phyloP scores from a whole-genome alignment of 2,329 filamentous ascomycete genomes.

The Colletotrichum lindemuthianum region DNA sequence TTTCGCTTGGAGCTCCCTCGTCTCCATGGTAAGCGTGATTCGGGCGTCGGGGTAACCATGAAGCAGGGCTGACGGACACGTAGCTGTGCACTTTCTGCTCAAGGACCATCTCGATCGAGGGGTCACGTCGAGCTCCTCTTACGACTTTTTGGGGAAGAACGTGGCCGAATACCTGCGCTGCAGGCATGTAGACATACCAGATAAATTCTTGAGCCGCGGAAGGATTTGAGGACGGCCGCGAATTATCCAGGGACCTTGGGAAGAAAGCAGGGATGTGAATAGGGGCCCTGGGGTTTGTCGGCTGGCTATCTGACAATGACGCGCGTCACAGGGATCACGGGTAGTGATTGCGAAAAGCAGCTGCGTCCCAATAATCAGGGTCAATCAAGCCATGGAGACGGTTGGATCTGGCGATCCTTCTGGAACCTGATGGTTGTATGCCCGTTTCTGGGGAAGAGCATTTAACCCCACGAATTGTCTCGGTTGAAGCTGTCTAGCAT shows the following conservation, averaged over 20 bases:
- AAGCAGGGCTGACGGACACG: neutral
- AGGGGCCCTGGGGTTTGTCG: neutral
- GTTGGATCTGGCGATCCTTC: neutral
- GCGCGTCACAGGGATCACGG: neutral
- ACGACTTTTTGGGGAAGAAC: slow-evolving; percentile 47
- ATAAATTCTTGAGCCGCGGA: slow-evolving; percentile 41
- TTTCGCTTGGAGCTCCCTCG: slow-evolving; percentile 57
- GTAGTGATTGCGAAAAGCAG: neutral
- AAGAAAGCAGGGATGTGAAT: neutral
- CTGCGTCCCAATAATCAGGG: neutral
- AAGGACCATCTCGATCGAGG: slow-evolving; percentile 50
- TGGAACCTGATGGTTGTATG: neutral
- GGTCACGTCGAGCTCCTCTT: slow-evolving; percentile 37
- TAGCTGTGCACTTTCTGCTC: slow-evolving; percentile 49
- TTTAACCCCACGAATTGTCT: too few relatives aligned
- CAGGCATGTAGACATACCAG: slow-evolving; percentile 43
- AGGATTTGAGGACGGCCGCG: slow-evolving; percentile 14
- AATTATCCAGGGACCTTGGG: neutral
- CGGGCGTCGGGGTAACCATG: neutral
- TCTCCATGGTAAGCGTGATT: slow-evolving; percentile 16
- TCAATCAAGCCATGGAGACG: neutral
- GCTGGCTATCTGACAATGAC: neutral
- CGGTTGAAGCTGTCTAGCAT: too few relatives aligned
- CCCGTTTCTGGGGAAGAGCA: too few relatives aligned
- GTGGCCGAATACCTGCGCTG: slow-evolving; percentile 43